Evolutionary conservation across 768 basidiomycete species (phyloP), one percentile per base, ranked within the genome.

Genomic region (Lactarius sp.): DNA sequence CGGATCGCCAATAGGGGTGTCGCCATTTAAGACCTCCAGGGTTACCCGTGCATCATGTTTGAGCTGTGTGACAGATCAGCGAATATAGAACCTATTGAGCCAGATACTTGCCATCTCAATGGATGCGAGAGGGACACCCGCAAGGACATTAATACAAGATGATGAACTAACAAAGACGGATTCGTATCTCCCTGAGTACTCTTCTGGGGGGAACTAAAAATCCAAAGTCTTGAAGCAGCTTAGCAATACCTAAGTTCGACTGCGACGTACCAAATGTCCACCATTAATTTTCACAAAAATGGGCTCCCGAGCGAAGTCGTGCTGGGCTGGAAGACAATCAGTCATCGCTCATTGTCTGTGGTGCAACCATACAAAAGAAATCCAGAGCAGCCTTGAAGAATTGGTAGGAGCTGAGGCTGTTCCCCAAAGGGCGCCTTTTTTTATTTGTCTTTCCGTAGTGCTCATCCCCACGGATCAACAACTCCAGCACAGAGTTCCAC

Each of bases 321-420:
- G 86, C 60, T 85, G 85, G 4, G 88, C 92, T 94, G 59, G 2
- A 53, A 27, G 20, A 34, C 9, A 37, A 4, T 31, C 22, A 22
- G 36, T 0, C 22, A 8, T 31, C 3, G n/a, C 22, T 37, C 5
- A 3, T 6, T 8, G 44, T 10, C 9, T 27, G 55, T n/a, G 13
- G 20, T 33, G 2, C n/a, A 4, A 7, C 71, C 87, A 66, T 70
- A 94, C 94, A 83, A 27, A 98, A 72, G 70, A 94, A 87, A 71
- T 94, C 91, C 68, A 96, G 75, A 1, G 85, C 87, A 39, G 90
- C 92, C 68, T 88, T 84, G 73, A 98, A 88, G 34, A 96, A 78
- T 71, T 95, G 94, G 75, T 96, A 97, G 22, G 91, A 90, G 65
- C 92, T 94, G 68, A 98, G 72, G 2, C 93, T 90, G 60, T 81